Evolutionary conservation across 2,329 filamentous ascomycete species (phyloP).

Genomic region (Aspergillus ibericus): DNA sequence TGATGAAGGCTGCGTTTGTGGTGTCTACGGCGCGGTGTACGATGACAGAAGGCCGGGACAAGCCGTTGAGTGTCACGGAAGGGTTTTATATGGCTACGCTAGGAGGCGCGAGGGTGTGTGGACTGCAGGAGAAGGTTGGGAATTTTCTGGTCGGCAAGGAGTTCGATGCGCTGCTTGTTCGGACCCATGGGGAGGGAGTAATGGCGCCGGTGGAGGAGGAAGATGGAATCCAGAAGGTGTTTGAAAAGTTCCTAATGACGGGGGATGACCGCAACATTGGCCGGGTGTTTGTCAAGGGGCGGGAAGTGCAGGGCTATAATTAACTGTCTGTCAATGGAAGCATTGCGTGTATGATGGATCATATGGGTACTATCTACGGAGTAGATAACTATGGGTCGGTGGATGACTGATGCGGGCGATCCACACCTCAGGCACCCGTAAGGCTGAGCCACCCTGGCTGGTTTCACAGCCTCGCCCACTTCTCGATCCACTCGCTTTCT

Average conservation of each 20-base stretch:
- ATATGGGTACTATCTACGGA: too few species aligned
- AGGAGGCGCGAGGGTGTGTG: slow-evolving; percentile 61
- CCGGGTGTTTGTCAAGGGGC: slow-evolving; percentile 56
- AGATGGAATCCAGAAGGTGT: slow-evolving; percentile 49
- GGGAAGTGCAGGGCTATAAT: slow-evolving; percentile 25
- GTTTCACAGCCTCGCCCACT: not conserved
- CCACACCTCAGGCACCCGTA: not conserved
- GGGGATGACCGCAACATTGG: slow-evolving; percentile 64
- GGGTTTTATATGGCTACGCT: slow-evolving; percentile 62
- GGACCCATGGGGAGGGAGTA: slow-evolving; percentile 43
- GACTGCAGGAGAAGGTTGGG: slow-evolving; percentile 55
- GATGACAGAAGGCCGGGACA: slow-evolving; percentile 40
- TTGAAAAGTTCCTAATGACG: slow-evolving; percentile 67
- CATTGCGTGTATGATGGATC: not conserved
- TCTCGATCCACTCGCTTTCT: not conserved
- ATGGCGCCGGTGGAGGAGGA: slow-evolving; percentile 56
- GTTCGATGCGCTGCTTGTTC: slow-evolving; percentile 60
- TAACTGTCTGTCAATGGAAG: not conserved
- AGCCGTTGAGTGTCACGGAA: slow-evolving; percentile 52
- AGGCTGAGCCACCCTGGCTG: not conserved
- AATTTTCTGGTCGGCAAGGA: slow-evolving; percentile 61
- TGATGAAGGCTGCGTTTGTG: slow-evolving; percentile 55
- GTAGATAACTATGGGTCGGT: not conserved
- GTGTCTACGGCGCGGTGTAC: slow-evolving; percentile 41
- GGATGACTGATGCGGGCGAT: not conserved